Evolutionary conservation across 768 basidiomycete species (phyloP).

Genomic region (Phylloporus sp.): DNA sequence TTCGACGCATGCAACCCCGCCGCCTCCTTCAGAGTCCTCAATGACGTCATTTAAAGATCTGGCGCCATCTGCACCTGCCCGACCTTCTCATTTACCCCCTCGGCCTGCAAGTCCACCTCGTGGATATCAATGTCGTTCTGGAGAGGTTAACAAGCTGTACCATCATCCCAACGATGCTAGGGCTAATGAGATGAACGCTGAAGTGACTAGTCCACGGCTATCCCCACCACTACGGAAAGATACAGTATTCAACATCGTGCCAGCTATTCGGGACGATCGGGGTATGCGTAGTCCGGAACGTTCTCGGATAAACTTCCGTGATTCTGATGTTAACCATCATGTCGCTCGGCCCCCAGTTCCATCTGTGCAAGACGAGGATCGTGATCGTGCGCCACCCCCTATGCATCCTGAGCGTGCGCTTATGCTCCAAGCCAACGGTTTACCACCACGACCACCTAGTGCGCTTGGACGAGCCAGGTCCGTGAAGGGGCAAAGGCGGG

Average conservation of each 20-base stretch:
- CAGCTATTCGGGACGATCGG: slow-evolving; percentile 9
- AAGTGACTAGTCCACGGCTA: slow-evolving; percentile 1
- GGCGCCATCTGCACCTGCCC: background rate
- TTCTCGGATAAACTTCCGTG: slow-evolving; percentile 9
- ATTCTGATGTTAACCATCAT: slow-evolving; percentile 3
- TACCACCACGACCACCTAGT: slow-evolving; percentile 28
- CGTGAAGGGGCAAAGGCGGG: slow-evolving; percentile 17
- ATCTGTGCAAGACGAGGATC: slow-evolving; percentile 4
- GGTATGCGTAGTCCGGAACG: slow-evolving; percentile 5
- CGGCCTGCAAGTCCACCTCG: slow-evolving; percentile 19
- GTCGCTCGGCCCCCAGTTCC: slow-evolving; percentile 2
- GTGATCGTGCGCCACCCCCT: slow-evolving; percentile 9
- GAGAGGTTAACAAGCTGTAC: slow-evolving; percentile 3
- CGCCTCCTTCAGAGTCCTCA: slow-evolving; percentile 31
- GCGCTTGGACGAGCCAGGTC: slow-evolving; percentile 11
- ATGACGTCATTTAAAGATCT: slow-evolving; percentile 14
- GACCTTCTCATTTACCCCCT: slow-evolving; percentile 21
- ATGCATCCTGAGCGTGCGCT: slow-evolving; percentile 33
- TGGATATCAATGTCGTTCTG: slow-evolving; percentile 6
- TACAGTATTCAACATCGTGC: slow-evolving; percentile 1
- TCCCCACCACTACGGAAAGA: slow-evolving; percentile 10
- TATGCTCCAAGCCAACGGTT: slow-evolving; percentile 25
- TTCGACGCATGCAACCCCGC: slow-evolving; percentile 22
- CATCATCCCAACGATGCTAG: background rate
- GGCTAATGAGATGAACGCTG: slow-evolving; percentile 4